Percentiles rank a stretch among this genome's conserved stretches.
Conservation (phyloP, 1,284 basidiomycete species). For the Phellinidium pouzarii region DNA sequence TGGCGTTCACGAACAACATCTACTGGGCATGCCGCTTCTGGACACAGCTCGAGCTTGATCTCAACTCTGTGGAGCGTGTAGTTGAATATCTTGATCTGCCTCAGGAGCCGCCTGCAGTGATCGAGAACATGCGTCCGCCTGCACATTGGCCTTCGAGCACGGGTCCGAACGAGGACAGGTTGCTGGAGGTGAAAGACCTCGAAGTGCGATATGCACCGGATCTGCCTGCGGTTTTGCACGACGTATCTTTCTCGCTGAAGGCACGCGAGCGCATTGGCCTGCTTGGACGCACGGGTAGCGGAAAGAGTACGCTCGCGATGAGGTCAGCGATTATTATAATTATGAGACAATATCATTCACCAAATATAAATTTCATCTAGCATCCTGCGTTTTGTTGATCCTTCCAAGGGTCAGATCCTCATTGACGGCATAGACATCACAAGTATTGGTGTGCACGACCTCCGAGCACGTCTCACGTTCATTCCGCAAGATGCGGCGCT, state of each 20-base stretch:
- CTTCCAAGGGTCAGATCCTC: conserved; percentile 67
- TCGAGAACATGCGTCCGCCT: conserved; percentile 62
- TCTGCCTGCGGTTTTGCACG: conserved; percentile 75
- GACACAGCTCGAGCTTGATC: conserved; percentile 55
- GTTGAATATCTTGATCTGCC: conserved; percentile 86
- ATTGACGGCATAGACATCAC: conserved; percentile 90
- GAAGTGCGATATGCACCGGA: conserved; percentile 81
- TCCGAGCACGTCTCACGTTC: conserved; percentile 56
- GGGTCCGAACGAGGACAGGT: conserved; percentile 13
- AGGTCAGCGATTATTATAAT: too few species aligned
- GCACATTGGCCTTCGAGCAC: conserved; percentile 85
- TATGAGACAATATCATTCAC: too few species aligned
- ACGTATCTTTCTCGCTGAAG: conserved; percentile 60
- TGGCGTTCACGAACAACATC: conserved; percentile 50
- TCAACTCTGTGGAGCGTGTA: conserved; percentile 81
- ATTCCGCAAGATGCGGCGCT: conserved; percentile 64
- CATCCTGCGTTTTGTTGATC: conserved; percentile 85
- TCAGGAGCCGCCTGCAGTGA: conserved; percentile 72
- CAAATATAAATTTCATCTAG: too few species aligned
- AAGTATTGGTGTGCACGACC: conserved; percentile 78
- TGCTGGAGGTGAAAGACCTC: conserved; percentile 41
- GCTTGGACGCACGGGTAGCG: conserved; percentile 62
- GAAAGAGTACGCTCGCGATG: conserved; percentile 72
- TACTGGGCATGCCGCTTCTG: conserved; percentile 68
- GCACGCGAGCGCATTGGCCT: conserved; percentile 66